Evolutionary conservation across 768 basidiomycete genomes (phyloP).

Genomic region (Serendipita sp.): DNA sequence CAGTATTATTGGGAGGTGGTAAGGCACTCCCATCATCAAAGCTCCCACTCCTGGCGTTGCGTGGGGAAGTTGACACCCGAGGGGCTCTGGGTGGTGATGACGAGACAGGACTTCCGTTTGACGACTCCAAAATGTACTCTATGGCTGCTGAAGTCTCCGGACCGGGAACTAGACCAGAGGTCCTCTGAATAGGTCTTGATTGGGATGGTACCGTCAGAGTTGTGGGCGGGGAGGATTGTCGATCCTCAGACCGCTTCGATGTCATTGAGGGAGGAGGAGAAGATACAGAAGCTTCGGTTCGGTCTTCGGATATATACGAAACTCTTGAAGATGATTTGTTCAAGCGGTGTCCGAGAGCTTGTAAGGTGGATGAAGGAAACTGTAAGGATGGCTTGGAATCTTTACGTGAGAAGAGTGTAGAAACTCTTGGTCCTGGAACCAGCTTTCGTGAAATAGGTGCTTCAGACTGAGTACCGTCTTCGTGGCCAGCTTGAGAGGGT

Average conservation of each 20-base stretch:
- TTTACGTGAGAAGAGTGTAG: neutral
- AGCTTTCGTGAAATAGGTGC: constrained; percentile 2
- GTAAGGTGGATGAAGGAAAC: neutral
- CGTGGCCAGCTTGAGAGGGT: neutral
- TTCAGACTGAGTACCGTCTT: constrained; percentile 3
- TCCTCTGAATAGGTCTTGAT: neutral
- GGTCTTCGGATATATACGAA: neutral
- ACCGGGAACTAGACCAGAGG: neutral
- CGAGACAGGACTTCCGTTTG: neutral
- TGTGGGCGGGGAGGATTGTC: neutral
- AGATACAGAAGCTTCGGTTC: neutral
- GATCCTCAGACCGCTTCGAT: neutral
- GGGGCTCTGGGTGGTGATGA: neutral
- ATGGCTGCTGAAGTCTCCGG: constrained; percentile 1
- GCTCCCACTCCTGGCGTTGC: neutral
- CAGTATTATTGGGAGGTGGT: neutral
- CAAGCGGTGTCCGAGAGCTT: neutral
- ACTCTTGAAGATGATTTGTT: neutral
- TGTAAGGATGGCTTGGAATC: constrained; percentile 3
- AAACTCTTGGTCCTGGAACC: neutral
- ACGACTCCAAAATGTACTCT: constrained; percentile 1
- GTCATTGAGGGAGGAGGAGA: neutral
- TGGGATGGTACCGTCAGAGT: neutral
- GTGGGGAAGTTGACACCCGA: too few species aligned
- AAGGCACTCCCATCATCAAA: neutral